Conservation (phyloP, 2,329 filamentous ascomycete genomes). For the Cladorrhinum sp. region DNA sequence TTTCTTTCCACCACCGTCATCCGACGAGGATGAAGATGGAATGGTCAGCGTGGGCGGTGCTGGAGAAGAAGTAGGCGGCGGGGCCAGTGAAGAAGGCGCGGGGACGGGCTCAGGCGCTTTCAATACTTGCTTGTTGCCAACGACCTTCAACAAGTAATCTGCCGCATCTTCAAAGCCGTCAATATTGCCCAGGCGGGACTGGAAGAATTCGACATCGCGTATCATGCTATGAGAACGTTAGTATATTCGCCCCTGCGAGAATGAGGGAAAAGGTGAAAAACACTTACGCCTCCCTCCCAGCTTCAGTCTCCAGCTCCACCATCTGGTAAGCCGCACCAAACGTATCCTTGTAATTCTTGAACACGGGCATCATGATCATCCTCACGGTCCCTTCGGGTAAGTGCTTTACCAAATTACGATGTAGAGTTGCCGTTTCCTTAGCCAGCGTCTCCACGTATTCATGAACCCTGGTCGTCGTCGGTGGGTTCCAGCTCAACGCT, state of each 20-base stretch:
- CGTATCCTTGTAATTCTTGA: conserved; percentile 75
- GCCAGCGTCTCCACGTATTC: conserved; percentile 82
- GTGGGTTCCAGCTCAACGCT: conserved; percentile 69
- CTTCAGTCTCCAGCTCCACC: conserved; percentile 61
- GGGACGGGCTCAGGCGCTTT: conserved; percentile 9
- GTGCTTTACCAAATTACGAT: conserved; percentile 80
- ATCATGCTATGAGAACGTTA: conserved; percentile 58
- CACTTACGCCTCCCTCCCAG: conserved; percentile 68
- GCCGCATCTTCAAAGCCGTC: conserved; percentile 76
- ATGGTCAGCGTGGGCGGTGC: neutral
- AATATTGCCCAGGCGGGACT: conserved; percentile 68
- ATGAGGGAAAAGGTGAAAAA: conserved; percentile 9
- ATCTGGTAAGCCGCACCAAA: conserved; percentile 69
- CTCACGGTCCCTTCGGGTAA: conserved; percentile 72
- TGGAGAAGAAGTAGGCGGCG: neutral
- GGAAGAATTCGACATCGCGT: conserved; percentile 71
- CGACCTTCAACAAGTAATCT: conserved; percentile 62
- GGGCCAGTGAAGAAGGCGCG: conserved; percentile 1
- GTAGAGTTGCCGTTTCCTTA: conserved; percentile 81
- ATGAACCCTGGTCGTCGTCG: conserved; percentile 47
- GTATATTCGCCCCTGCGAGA: neutral
- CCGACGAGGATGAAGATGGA: neutral
- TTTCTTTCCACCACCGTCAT: neutral
- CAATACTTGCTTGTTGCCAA: conserved; percentile 56
- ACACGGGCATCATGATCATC: conserved; percentile 84